A percentile compares a stretch with the other conserved stretches of the same genome.
These are phyloP conservation scores for Trichoderma sp. DNA, from an alignment of 2,329 filamentous ascomycete species.

Conservation along the genomic window DNA sequence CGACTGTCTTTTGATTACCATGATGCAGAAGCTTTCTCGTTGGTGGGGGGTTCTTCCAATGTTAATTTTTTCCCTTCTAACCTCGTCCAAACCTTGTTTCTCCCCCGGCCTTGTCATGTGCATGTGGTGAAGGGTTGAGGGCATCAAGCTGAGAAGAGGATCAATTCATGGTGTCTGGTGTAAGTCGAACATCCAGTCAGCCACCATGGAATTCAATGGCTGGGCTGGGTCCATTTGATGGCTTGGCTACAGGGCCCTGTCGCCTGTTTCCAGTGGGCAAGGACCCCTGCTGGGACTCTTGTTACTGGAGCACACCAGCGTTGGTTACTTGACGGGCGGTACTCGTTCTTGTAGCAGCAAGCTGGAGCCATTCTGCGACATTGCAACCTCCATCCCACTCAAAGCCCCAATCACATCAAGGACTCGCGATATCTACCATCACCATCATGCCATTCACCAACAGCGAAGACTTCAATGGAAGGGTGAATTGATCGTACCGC, in stretches of 20 bases:
- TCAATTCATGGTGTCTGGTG: not conserved
- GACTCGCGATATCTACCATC: not conserved
- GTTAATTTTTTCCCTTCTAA: not conserved
- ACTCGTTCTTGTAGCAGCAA: not conserved
- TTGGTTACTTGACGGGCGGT: not conserved
- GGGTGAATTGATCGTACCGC: not conserved
- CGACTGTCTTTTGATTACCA: not conserved
- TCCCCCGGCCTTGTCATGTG: not conserved
- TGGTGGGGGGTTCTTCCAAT: not conserved
- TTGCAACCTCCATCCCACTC: not conserved
- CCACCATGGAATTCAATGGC: not conserved
- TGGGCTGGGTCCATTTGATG: not conserved
- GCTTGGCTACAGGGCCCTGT: not conserved
- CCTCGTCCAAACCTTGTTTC: not conserved
- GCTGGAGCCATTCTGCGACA: not conserved
- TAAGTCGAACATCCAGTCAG: not conserved
- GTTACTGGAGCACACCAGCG: not conserved
- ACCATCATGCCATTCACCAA: not conserved
- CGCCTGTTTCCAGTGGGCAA: constrained; percentile 9
- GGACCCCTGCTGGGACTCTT: not conserved
- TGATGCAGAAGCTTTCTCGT: not conserved
- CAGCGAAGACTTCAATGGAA: not conserved
- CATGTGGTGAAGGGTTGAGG: no score
- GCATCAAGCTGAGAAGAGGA: not conserved
- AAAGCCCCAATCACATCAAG: not conserved